phyloP scores from a whole-genome alignment of 495 filamentous ascomycete genomes.

The Sordaria brevicollis region DNA sequence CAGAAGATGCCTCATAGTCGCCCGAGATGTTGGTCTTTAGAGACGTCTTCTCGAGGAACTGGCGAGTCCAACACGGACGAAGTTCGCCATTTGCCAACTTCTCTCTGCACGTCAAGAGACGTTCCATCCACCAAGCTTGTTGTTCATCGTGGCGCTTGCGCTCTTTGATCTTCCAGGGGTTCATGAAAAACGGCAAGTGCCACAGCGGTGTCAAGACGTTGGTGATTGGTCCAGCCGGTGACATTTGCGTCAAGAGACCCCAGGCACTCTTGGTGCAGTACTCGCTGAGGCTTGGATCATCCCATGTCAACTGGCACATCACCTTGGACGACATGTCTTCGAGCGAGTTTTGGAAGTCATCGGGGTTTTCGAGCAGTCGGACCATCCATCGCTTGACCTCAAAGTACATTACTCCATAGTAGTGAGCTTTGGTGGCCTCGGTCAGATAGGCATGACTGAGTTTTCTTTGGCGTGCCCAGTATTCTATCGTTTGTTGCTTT shows the following conservation, averaged over 20 bases:
- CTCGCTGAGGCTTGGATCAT: slow-evolving; percentile 24
- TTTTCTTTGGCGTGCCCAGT: slow-evolving; percentile 29
- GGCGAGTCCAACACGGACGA: slow-evolving; percentile 24
- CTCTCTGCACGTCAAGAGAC: slow-evolving; percentile 11
- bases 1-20: slow-evolving; percentile 29
- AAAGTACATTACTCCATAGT: slow-evolving; percentile 28
- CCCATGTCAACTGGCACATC: slow-evolving; percentile 34
- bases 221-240: slow-evolving; percentile 33
- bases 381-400: slow-evolving; percentile 32
- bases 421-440: slow-evolving; percentile 26
- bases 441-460: slow-evolving; percentile 29
- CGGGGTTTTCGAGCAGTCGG: slow-evolving; percentile 25
- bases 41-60: slow-evolving; percentile 27
- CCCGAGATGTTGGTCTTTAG: slow-evolving; percentile 26
- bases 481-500: slow-evolving; percentile 11
- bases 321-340: slow-evolving; percentile 33
- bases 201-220: slow-evolving; percentile 32
- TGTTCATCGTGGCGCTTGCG: slow-evolving; percentile 31
- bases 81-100: slow-evolving; percentile 17
- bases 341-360: slow-evolving; percentile 25
- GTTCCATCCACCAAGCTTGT: slow-evolving; percentile 30
- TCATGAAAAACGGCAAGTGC: slow-evolving; percentile 26
- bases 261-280: slow-evolving; percentile 27
- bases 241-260: slow-evolving; percentile 33
- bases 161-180: slow-evolving; percentile 33